Evolutionary conservation across 2,329 filamentous ascomycete genomes (phyloP).

Genomic region (Colletotrichum cuscutae): DNA sequence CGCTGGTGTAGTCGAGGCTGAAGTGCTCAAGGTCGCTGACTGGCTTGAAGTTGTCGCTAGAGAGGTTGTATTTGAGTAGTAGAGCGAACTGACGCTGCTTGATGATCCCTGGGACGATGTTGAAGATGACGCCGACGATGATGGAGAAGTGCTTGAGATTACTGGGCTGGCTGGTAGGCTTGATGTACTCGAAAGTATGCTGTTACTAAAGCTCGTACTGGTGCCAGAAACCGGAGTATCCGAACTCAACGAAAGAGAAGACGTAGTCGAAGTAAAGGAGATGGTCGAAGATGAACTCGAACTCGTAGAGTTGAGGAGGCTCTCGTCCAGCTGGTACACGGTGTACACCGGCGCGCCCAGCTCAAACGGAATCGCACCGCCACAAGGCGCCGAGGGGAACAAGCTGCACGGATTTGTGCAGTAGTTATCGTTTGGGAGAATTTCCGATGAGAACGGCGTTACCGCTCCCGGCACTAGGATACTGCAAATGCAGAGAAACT

Average conservation of each 20-base stretch:
- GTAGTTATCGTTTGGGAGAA: background rate
- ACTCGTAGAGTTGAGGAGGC: background rate
- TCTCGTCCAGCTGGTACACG: background rate
- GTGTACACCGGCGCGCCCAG: background rate
- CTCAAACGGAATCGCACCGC: background rate
- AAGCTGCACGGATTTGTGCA: background rate
- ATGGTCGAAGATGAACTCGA: background rate
- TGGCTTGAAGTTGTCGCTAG: background rate
- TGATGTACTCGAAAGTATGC: background rate
- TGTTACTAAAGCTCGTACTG: background rate
- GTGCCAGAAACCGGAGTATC: too few relatives aligned
- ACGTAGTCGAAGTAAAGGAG: background rate
- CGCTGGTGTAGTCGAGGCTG: background rate
- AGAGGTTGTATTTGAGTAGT: background rate
- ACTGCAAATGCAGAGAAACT: background rate
- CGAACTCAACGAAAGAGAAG: background rate
- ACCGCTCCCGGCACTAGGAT: background rate
- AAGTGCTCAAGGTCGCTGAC: background rate
- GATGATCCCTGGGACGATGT: background rate
- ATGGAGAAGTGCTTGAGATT: background rate
- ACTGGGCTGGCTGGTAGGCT: background rate
- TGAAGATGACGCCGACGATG: background rate
- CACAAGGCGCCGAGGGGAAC: background rate
- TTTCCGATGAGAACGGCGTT: background rate
- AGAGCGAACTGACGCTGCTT: background rate